Percentiles rank a stretch among this genome's conserved stretches.
phyloP scores from a whole-genome alignment of 768 basidiomycete species.

The Cubamyces lactineus region DNA sequence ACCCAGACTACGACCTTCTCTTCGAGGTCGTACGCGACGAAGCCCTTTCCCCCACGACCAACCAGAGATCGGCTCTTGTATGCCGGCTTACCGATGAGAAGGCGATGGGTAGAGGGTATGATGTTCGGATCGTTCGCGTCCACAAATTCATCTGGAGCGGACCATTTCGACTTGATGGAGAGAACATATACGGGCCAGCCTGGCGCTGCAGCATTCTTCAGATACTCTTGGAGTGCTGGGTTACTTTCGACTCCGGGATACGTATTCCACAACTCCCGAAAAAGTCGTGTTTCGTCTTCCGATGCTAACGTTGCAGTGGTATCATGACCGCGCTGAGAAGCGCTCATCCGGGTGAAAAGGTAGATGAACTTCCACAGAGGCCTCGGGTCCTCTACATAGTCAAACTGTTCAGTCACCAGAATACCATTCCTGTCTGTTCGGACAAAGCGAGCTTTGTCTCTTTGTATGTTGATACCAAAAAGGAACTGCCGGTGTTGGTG shows the following conservation, averaged over 20 bases:
- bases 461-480: not conserved
- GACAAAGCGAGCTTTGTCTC: not conserved
- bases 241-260: too few species aligned
- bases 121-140: too few species aligned
- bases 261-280: too few species aligned
- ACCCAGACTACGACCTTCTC: not conserved
- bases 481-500: not conserved
- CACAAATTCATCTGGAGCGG: not conserved
- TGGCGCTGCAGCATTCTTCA: not conserved
- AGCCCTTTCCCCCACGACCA: not conserved
- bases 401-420: constrained; percentile 6
- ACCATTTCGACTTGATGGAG: not conserved
- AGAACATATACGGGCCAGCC: not conserved
- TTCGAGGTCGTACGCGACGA: not conserved
- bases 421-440: not conserved
- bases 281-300: not conserved
- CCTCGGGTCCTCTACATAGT: not conserved
- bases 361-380: constrained; percentile 6
- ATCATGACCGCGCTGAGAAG: not conserved
- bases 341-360: not conserved
- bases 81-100: not conserved
- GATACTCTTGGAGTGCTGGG: not conserved
- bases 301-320: constrained; percentile 5
- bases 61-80: not conserved
- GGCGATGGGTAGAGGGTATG: not conserved